Base-by-base conservation (phyloP, 2,329 filamentous ascomycete species). In the Epichloe sibirici region DNA sequence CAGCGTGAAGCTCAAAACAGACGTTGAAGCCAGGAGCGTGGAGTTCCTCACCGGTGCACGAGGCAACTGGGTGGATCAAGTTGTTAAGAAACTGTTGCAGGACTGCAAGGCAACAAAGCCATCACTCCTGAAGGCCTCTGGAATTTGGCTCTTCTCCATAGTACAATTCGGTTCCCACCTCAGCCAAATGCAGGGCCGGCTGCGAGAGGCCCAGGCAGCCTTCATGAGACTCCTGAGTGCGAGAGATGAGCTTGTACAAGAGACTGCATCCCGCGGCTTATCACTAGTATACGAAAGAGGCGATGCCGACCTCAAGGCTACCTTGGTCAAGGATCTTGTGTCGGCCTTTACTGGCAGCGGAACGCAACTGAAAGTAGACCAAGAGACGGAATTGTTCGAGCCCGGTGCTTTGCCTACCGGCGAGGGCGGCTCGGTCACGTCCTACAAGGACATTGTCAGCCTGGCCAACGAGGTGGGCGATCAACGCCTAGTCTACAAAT, bases 391-490 rank as follows among this genome's bases (percentile, higher is more conserved):
- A 66, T 74, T 98, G 0, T 97, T 97, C 59, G 91, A 97, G 54
- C 86, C 88, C 1, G 93, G 93, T 5, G 88, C 88, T 2, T 69
- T 97, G 12, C 90, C 90, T 0, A 97, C 90, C 0, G 89, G 90
- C 3, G 89, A 95, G 57, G 90, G 90, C 7, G 88, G 79, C 58
- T 90, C 90, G 0, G 81, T 97, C 52, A 96, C 89, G 0, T 97
- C 91, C 0, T 98, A 98, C 72, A 95, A 95, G 65, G 93, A 98
- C 63, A 97, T 98, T 58, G 87, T 98, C 67, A 93, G 78, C 59
- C 74, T 98, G 47, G 93, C 93, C n/a, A 88, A 91, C 44, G 93
- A 98, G 69, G 90, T 96, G 37, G 93, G 93, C 11, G 91, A 98
- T 62, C 91, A 93, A 54, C 90, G 87, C 59, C 74, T 98, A n/a